These are phyloP conservation scores for Ilex aquifolium DNA, from an alignment of 257 asterid species.

Conservation along the genomic window DNA sequence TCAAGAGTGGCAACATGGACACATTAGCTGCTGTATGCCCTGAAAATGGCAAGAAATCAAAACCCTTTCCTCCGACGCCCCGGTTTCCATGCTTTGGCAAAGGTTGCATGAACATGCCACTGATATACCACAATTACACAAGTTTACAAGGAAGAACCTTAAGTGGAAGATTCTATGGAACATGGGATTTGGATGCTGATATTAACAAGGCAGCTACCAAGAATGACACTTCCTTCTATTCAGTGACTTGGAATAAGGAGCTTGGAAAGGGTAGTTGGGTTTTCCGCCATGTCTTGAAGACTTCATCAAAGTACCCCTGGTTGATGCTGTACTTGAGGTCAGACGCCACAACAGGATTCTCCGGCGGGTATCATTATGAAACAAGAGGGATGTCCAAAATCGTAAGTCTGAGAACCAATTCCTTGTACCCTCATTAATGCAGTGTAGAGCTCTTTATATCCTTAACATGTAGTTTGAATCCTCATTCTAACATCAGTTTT, in stretches of 20 bases:
- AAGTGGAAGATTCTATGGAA: slow-evolving; percentile 63
- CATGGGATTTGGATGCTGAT: slow-evolving; percentile 57
- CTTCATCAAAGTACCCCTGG: slow-evolving; percentile 81
- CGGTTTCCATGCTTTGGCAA: slow-evolving; percentile 71
- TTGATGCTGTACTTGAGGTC: slow-evolving; percentile 83
- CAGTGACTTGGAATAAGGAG: slow-evolving; percentile 73
- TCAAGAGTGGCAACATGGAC: slow-evolving; percentile 83
- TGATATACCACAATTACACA: slow-evolving; percentile 69
- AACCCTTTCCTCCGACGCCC: slow-evolving; percentile 45
- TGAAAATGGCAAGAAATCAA: slow-evolving; percentile 42
- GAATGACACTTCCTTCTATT: slow-evolving; percentile 41
- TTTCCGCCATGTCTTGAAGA: slow-evolving; percentile 58
- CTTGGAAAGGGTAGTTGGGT: slow-evolving; percentile 72
- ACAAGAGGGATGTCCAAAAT: slow-evolving; percentile 77
- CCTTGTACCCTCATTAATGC: too few species aligned
- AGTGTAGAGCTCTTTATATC: too few species aligned
- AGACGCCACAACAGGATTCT: slow-evolving; percentile 64
- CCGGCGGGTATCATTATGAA: slow-evolving; percentile 83
- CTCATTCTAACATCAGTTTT: neutral
- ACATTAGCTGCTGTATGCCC: slow-evolving; percentile 75
- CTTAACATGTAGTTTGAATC: neutral
- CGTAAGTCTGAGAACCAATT: slow-evolving; percentile 29
- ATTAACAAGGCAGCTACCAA: slow-evolving; percentile 15
- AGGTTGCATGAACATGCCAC: slow-evolving; percentile 80
- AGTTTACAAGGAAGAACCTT: slow-evolving; percentile 37